Percentiles rank a stretch among this genome's conserved stretches.
Conservation (phyloP, 129 eudicot species). For the Artemisia argyi region DNA sequence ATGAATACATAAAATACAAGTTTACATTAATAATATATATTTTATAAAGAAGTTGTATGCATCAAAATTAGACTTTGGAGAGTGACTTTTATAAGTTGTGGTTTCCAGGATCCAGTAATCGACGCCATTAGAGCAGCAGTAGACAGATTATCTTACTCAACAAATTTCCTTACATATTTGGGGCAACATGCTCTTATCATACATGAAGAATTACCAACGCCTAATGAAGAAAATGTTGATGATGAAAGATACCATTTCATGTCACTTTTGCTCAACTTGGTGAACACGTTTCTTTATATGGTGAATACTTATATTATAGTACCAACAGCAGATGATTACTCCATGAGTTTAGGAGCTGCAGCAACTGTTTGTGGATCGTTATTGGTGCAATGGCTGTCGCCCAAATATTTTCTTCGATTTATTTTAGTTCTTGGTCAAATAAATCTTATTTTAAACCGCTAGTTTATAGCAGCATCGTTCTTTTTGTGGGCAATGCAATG, state of each 20-base stretch:
- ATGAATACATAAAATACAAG: too few species aligned
- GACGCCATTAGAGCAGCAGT: constrained; percentile 67
- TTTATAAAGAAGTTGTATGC: neutral
- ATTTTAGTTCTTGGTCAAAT: constrained; percentile 96
- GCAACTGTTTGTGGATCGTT: constrained; percentile 82
- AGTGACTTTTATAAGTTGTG: neutral
- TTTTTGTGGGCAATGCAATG: constrained; percentile 73
- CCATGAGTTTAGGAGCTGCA: constrained; percentile 90
- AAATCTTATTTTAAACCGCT: constrained; percentile 82
- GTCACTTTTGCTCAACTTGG: constrained; percentile 86
- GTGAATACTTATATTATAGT: constrained; percentile 91
- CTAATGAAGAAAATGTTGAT: constrained; percentile 54
- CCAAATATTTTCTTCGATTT: constrained; percentile 84
- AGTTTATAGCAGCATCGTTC: constrained; percentile 84
- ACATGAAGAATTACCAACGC: constrained; percentile 72
- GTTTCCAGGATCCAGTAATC: constrained; percentile 80
- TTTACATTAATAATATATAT: too few species aligned
- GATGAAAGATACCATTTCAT: constrained; percentile 73
- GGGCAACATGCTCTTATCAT: constrained; percentile 91
- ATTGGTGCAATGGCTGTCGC: constrained; percentile 98
- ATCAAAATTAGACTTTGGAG: neutral
- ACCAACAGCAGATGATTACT: constrained; percentile 92
- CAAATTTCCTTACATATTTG: constrained; percentile 66
- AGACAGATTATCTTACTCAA: constrained; percentile 68
- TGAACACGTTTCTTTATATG: constrained; percentile 89